phyloP scores from a whole-genome alignment of 371 early-diverging fungal genomes.

The Mycotypha africana region DNA sequence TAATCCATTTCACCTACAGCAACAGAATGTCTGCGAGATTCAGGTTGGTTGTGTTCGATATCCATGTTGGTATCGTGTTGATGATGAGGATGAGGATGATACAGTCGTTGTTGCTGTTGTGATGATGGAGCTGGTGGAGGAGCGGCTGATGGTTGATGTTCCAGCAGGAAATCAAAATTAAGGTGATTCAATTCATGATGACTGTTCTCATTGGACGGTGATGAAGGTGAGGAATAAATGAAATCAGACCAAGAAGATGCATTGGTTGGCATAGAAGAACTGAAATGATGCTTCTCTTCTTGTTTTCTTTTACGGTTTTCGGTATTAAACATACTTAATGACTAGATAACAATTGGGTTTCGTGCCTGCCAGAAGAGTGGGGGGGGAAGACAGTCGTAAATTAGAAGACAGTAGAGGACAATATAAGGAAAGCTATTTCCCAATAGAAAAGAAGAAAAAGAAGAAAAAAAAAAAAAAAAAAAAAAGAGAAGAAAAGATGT shows the following conservation, averaged over 20 bases:
- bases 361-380: conserved; percentile 7
- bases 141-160: too few species aligned
- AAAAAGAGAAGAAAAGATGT: background rate
- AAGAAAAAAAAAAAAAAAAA: background rate
- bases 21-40: conserved; percentile 22
- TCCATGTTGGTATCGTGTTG: background rate
- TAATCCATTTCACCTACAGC: conserved; percentile 26
- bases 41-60: conserved; percentile 3
- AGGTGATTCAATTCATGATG: background rate
- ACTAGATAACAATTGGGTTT: too few species aligned
- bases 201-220: conserved; percentile 14
- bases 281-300: conserved; percentile 16
- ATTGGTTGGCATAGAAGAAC: conserved; percentile 12
- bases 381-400: background rate
- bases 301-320: conserved; percentile 17
- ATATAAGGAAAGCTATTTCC: background rate
- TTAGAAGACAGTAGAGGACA: background rate
- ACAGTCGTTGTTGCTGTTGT: too few species aligned
- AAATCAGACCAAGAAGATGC: conserved; percentile 27
- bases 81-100: background rate
- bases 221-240: conserved; percentile 27
- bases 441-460: background rate
- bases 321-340: conserved; percentile 5
- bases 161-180: conserved; percentile 11
- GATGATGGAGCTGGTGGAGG: too few species aligned